Evolutionary conservation across 352 stramenopile species (phyloP).

Genomic region (Globisporangium carolinianum): DNA sequence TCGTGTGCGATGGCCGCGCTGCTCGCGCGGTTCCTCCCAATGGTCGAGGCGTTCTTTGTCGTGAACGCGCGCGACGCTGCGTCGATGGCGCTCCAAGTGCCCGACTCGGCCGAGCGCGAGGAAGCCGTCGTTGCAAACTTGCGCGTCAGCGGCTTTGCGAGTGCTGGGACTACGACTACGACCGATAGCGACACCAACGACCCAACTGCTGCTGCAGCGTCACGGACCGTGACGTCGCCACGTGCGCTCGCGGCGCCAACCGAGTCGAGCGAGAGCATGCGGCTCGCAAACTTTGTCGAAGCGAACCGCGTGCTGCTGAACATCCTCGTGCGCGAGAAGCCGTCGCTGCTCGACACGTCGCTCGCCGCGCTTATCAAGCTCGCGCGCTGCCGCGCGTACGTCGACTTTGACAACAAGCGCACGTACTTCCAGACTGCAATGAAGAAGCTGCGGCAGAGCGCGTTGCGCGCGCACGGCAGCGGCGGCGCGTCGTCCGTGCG

Average conservation of each 20-base stretch:
- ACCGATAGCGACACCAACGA: neutral
- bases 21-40: conserved; percentile 95
- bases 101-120: conserved; percentile 69
- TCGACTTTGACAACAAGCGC: conserved; percentile 99
- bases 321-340: conserved; percentile 95
- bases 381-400: conserved; percentile 89
- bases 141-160: conserved; percentile 47
- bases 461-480: conserved; percentile 73
- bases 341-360: conserved; percentile 93
- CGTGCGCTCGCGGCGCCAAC: conserved; percentile 23
- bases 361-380: conserved; percentile 95
- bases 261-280: conserved; percentile 44
- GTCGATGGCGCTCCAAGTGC: conserved; percentile 67
- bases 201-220: too few relatives aligned
- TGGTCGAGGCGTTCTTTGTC: conserved; percentile 98
- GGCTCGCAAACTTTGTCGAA: conserved; percentile 91
- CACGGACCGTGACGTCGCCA: conserved; percentile 13
- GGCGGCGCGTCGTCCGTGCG: conserved; percentile 87
- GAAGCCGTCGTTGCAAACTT: conserved; percentile 71
- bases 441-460: conserved; percentile 84
- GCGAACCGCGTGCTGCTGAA: conserved; percentile 96
- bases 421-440: conserved; percentile 97
- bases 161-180: conserved; percentile 20
- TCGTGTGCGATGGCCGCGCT: conserved; percentile 90
- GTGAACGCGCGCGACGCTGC: conserved; percentile 90